Percentiles rank a stretch among this genome's conserved stretches.
Evolutionary conservation across 2,329 filamentous ascomycete species (phyloP).

Genomic region (Epicoccum nigrum): DNA sequence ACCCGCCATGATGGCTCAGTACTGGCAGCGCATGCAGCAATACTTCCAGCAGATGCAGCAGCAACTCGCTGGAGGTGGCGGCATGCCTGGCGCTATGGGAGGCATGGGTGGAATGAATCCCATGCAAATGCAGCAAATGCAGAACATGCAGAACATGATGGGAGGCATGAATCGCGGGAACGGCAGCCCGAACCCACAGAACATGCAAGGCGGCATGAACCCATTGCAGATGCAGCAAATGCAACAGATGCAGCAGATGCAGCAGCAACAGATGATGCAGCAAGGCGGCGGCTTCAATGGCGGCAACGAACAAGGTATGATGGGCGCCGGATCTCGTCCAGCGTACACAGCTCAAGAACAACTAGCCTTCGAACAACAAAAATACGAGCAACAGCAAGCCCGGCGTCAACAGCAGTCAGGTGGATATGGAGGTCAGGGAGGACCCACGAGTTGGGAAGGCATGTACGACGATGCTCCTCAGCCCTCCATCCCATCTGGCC

Average conservation of each 20-base stretch:
- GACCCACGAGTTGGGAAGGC: slow-evolving; percentile 90
- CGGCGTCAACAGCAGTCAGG: slow-evolving; percentile 57
- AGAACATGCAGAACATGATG: slow-evolving; percentile 46
- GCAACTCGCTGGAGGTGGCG: slow-evolving; percentile 67
- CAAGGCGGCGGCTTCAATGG: slow-evolving; percentile 52
- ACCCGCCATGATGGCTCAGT: slow-evolving; percentile 96
- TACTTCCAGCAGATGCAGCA: slow-evolving; percentile 96
- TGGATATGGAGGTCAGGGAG: slow-evolving; percentile 60
- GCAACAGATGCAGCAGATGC: no score
- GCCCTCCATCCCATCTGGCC: slow-evolving; percentile 67
- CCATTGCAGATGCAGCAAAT: slow-evolving; percentile 71
- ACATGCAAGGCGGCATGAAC: slow-evolving; percentile 62
- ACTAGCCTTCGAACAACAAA: slow-evolving; percentile 76
- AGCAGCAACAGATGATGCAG: slow-evolving; percentile 54
- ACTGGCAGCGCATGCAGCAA: slow-evolving; percentile 98
- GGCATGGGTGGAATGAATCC: slow-evolving; percentile 65
- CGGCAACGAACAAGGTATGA: slow-evolving; percentile 54
- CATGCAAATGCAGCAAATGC: slow-evolving; percentile 53
- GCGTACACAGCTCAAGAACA: slow-evolving; percentile 74
- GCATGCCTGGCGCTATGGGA: slow-evolving; percentile 50
- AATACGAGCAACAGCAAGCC: slow-evolving; percentile 73
- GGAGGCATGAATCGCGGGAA: slow-evolving; percentile 38
- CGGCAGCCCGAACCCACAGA: slow-evolving; percentile 42
- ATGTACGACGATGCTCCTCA: slow-evolving; percentile 98
- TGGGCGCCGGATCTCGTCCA: slow-evolving; percentile 51